Evolutionary conservation across 2,329 filamentous ascomycete genomes (phyloP), one percentile per base, ranked within the genome.

Genomic region (Zymoseptoria passerinii): DNA sequence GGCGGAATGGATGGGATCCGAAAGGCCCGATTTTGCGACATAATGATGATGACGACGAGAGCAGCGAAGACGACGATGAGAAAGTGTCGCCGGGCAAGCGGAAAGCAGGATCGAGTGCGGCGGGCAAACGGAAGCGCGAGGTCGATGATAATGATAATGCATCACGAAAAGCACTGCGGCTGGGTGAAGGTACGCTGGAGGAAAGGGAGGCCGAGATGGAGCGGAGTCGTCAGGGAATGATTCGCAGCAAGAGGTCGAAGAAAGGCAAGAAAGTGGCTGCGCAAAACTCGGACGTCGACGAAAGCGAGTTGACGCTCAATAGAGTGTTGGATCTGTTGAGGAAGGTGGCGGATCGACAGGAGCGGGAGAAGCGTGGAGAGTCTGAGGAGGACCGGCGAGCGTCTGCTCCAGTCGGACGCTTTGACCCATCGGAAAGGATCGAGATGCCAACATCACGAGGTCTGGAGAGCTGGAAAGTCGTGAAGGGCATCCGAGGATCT

Each of bases 1-100:
- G 83, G 58, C 80, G 81, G 55, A 97, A 96, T 71, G 94, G 94
- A 1, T 99, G 95, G 95, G 81, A 83, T 44, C 81, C 78, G 8
- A 55, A 60, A 16, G 70, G 70, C 3, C 67, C 68, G n/a, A 52
- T 71, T 4, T 55, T 72, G 19, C 35, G 35, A 13, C 35, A 44
- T 44, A 44, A 44, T 13, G 35, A 44, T 16, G 62, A 63, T 29
- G 68, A 70, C 1, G 70, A 67, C 50, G 68, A 62, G 68, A 65
- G 71, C 60, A 65, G 75, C 62, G 63, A 75, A 62, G 65, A 75
- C 61, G 61, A 70, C 52, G 64, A 72, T 59, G 65, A 64, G n/a
- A 67, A 69, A 54, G 48, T 35, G 23, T 52, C 13, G 27, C 35
- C 35, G 10, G 35, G 35, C 10, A 44, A 35, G n/a, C 61, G 52